Evolutionary conservation across 352 stramenopile genomes (phyloP), one percentile per base, ranked within the genome.

Genomic region (Pythium insidiosum): DNA sequence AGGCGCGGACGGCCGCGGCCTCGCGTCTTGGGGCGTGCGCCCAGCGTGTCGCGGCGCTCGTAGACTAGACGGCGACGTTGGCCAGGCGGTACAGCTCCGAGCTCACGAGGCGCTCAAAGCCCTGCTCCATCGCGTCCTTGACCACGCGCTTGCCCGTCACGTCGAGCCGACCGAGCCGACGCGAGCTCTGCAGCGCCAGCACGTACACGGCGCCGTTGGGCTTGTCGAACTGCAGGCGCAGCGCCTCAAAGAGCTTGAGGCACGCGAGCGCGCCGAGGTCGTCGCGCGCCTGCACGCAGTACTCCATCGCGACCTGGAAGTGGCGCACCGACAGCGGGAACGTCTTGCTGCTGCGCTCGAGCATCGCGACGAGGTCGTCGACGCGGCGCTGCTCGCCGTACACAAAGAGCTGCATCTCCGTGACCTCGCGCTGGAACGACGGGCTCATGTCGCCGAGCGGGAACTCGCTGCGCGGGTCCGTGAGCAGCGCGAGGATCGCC

Each of bases 301-400:
- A 87, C 46, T 87, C 68, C 77, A 89, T 87, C 1, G 77, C 77
- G 22, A 63, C 28, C 29, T 87, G 70, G 58, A 74, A 89, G 60
- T 87, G 72, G 12, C 61, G 66, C 25, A 78, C 58, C 28, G 60
- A 43, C 26, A 87, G 57, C 19, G 72, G 66, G 43, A 82, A 79
- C 5, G 61, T 66, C 39, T 74, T 46, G 45, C 68, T 52, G 40
- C 44, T 24, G 29, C 60, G 56, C 37, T 73, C 68, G 26, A 88
- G 77, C 12, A 88, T 54, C 40, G 51, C 34, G 22, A 49, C 55
- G 20, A 88, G 59, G 16, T 54, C 48, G 21, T 70, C 59, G 24
- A 82, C 72, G 19, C 63, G 50, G 15, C 56, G 42, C 19, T 70
- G 54, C 35, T 86, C 73, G 22, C 75, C 75, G 48, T 85, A 72